A percentile compares a stretch with the other conserved stretches of the same genome.
Conservation (phyloP, 768 basidiomycete species). For the Fistulinella prunicolor region DNA sequence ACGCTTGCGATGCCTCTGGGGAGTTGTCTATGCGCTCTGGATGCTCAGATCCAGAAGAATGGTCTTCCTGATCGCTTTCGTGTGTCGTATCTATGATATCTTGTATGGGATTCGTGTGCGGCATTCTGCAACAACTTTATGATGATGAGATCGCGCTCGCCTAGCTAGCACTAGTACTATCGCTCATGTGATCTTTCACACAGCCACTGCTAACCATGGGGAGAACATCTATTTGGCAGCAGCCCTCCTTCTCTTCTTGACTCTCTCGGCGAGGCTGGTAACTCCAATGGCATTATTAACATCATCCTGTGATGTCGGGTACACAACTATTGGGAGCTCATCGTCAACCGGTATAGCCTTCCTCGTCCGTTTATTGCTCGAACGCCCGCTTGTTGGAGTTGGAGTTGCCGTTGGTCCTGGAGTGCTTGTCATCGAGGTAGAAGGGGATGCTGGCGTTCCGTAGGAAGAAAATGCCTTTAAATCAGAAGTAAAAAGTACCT, state of each 20-base stretch:
- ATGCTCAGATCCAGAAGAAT: slow-evolving; percentile 29
- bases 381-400: slow-evolving; percentile 32
- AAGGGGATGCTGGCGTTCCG: slow-evolving; percentile 38
- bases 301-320: too few relatives aligned
- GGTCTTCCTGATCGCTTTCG: slow-evolving; percentile 35
- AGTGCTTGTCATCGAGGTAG: slow-evolving; percentile 6
- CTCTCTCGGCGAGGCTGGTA: slow-evolving; percentile 38
- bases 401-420: slow-evolving; percentile 25
- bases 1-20: slow-evolving; percentile 25
- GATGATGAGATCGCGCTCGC: background rate
- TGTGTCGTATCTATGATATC: slow-evolving; percentile 41
- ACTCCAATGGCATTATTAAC: too few relatives aligned
- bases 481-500: slow-evolving; percentile 78
- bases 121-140: slow-evolving; percentile 13
- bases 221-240: too few relatives aligned
- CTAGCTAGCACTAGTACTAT: background rate
- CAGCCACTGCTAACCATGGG: slow-evolving; percentile 15
- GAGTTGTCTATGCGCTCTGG: slow-evolving; percentile 23
- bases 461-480: slow-evolving; percentile 64
- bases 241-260: slow-evolving; percentile 43
- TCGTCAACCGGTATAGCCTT: slow-evolving; percentile 10
- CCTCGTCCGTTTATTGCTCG: slow-evolving; percentile 35
- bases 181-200: slow-evolving; percentile 8
- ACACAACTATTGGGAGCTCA: slow-evolving; percentile 8
- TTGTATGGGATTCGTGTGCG: slow-evolving; percentile 40